Evolutionary conservation across 805 yeast species (phyloP), one percentile per base, ranked within the genome.

Genomic region (Saccharomyces eubayanus): DNA sequence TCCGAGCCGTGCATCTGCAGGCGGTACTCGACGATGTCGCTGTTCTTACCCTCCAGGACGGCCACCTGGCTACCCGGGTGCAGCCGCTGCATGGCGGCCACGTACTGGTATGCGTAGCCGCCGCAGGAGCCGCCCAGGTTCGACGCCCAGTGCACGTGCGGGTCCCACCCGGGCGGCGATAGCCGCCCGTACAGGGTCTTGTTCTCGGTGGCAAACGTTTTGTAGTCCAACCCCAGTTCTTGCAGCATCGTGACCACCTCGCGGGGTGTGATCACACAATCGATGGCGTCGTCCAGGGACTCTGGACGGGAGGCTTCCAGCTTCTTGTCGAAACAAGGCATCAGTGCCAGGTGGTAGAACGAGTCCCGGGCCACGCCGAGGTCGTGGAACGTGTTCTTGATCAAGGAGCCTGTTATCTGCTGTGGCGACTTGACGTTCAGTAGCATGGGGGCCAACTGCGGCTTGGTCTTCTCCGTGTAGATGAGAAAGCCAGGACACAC

Each of bases 241-340:
- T 79, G 79, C 47, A 89, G 65, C 69, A 94, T 70, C 54, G 87
- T 87, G 1, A 91, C 77, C 41, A 94, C 71, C 65, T 94, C 99
- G 60, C 82, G 84, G 11, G 98, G 90, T 0, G 99, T 94, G 24
- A 94, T 79, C 2, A 94, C 99, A 72, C 97, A 88, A 67, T 94
- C 97, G 11, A 94, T 97, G 51, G 76, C 72, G 59, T 89, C 96
- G 43, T 6, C 43, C 16, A 36, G 24, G 24, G 43, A 36, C 20
- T 36, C 43, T 0, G 87, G 84, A 57, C 98, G 77, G 3, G 96
- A 90, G 28, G 97, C 94, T 72, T 94, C 99, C 46, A 91, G 77
- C 69, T 94, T 94, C 72, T 94, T 94, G 69, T 94, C 99, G 68
- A 94, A 94, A 63, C 98, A 92, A 1, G 99, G 98, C 98, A 92